Percentiles rank a stretch among this genome's conserved stretches.
Conservation (phyloP, 768 basidiomycete genomes). For the Mycena capillaripes region DNA sequence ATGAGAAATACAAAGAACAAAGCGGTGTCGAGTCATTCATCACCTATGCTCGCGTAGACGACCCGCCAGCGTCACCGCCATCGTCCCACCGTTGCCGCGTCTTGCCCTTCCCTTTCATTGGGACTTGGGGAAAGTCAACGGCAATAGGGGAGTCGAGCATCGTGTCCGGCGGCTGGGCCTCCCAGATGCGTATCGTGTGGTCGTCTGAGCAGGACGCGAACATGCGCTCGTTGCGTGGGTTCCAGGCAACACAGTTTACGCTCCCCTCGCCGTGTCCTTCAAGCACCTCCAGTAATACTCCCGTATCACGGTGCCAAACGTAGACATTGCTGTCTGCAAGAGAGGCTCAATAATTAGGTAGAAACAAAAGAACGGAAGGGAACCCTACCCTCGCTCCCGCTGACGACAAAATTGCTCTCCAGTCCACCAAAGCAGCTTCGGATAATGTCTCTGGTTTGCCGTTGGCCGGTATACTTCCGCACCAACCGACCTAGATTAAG, state of each 20-base stretch:
- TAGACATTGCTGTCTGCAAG: constrained; percentile 90
- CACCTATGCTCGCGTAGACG: constrained; percentile 10
- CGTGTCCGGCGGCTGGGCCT: constrained; percentile 55
- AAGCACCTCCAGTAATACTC: constrained; percentile 87
- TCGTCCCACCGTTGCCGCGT: constrained; percentile 35
- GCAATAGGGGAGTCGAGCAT: constrained; percentile 24
- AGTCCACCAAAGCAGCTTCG: constrained; percentile 95
- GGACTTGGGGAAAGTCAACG: constrained; percentile 38
- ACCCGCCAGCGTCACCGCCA: constrained; percentile 36
- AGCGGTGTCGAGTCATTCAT: neutral
- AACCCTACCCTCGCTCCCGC: constrained; percentile 91
- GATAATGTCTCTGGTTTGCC: constrained; percentile 87
- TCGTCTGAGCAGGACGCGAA: constrained; percentile 99
- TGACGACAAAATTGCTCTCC: constrained; percentile 89
- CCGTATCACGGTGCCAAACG: constrained; percentile 94
- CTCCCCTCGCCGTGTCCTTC: constrained; percentile 89
- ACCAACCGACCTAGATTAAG: constrained; percentile 76
- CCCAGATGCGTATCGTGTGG: constrained; percentile 92
- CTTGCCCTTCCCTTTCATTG: constrained; percentile 35
- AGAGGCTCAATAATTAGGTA: constrained; percentile 25
- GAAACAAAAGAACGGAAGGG: constrained; percentile 6
- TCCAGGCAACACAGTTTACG: constrained; percentile 98
- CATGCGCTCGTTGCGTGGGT: constrained; percentile 88
- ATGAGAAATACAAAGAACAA: constrained; percentile 23
- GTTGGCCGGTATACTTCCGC: constrained; percentile 89